Conservation (phyloP, 2,329 filamentous ascomycete genomes). For the Dothistroma pini region DNA sequence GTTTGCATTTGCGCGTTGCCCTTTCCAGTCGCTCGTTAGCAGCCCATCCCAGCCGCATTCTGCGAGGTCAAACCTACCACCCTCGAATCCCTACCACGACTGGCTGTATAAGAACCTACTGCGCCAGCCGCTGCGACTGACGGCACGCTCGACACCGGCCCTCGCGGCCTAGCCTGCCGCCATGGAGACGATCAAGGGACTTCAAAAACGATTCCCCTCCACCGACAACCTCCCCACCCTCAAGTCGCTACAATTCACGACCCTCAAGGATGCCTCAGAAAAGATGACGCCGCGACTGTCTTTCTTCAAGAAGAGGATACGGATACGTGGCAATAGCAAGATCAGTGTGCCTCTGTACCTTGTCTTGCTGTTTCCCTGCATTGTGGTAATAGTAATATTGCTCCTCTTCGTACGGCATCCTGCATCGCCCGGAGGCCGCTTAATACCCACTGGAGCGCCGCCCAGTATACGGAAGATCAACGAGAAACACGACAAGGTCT, state of each 20-base stretch:
- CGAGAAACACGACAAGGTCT: conserved; percentile 96
- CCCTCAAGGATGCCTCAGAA: conserved; percentile 39
- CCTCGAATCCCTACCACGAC: not conserved
- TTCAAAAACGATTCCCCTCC: conserved; percentile 46
- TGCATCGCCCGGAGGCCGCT: conserved; percentile 71
- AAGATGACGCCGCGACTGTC: conserved; percentile 56
- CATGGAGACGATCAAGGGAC: conserved; percentile 45
- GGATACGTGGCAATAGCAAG: conserved; percentile 84
- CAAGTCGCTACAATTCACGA: conserved; percentile 37
- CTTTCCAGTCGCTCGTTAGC: conserved; percentile 21
- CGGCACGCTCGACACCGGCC: conserved; percentile 18
- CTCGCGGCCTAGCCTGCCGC: conserved; percentile 15
- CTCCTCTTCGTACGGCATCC: conserved; percentile 87
- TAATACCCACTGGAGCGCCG: conserved; percentile 84
- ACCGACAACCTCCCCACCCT: conserved; percentile 43
- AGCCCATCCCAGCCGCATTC: conserved; percentile 7
- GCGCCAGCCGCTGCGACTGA: conserved; percentile 16
- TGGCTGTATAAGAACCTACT: not conserved
- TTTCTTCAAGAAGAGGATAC: conserved; percentile 82
- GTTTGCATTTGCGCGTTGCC: conserved; percentile 7
- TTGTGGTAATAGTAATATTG: conserved; percentile 87
- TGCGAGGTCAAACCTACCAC: conserved; percentile 7
- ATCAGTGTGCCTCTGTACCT: conserved; percentile 90
- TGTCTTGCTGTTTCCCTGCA: conserved; percentile 85
- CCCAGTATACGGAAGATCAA: conserved; percentile 89